Conservation (phyloP, 345 rosid species). For the Lumnitzera racemosa region DNA sequence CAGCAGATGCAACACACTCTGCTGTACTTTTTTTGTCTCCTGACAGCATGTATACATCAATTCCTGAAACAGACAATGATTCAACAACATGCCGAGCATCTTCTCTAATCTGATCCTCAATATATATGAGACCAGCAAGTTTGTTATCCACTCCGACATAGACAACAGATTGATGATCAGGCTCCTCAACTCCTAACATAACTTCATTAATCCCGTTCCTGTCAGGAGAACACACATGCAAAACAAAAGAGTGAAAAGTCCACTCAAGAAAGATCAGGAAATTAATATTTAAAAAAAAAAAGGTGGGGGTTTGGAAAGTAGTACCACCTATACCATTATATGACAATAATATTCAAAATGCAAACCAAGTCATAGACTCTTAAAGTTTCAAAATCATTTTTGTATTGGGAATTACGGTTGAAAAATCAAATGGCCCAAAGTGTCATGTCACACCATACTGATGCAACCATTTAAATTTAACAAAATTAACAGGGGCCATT, state of each 20-base stretch:
- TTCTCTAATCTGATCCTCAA: slow-evolving; percentile 87
- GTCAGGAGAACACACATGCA: slow-evolving; percentile 8
- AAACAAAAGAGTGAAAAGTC: background rate
- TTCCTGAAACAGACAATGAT: slow-evolving; percentile 57
- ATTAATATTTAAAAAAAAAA: no score
- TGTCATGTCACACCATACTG: no score
- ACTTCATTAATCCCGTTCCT: slow-evolving; percentile 68
- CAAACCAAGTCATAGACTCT: no score
- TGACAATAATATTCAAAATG: background rate
- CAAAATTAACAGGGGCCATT: no score
- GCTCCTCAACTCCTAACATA: slow-evolving; percentile 39
- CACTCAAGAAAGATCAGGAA: background rate
- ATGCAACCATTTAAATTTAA: no score
- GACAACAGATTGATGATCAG: slow-evolving; percentile 61
- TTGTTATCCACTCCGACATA: slow-evolving; percentile 72
- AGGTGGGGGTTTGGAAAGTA: no score
- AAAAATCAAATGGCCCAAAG: no score
- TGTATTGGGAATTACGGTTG: no score
- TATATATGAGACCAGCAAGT: slow-evolving; percentile 72
- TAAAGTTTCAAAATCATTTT: no score
- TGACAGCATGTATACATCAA: slow-evolving; percentile 80
- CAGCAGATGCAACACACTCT: slow-evolving; percentile 78
- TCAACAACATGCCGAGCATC: slow-evolving; percentile 77
- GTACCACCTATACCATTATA: background rate
- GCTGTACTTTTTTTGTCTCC: slow-evolving; percentile 86